These are phyloP conservation scores for Leishmania arabica DNA, from an alignment of 208 protist genomes.

Conservation along the genomic window DNA sequence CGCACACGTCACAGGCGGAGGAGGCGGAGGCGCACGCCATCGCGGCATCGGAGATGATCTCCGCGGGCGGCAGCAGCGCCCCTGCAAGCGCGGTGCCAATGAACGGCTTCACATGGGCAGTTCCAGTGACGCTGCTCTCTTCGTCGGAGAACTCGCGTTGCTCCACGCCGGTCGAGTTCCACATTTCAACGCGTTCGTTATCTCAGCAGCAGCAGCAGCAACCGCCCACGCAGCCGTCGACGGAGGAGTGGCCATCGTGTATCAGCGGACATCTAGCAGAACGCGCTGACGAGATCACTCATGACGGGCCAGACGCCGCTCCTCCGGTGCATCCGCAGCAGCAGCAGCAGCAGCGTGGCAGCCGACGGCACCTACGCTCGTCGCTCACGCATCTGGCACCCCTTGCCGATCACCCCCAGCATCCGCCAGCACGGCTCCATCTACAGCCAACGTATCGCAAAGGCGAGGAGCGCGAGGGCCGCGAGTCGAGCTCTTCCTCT, in stretches of 20 bases:
- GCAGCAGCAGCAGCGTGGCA: not conserved
- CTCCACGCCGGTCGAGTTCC: not conserved
- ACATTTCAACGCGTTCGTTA: not conserved
- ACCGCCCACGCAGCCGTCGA: not conserved
- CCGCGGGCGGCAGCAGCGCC: not conserved
- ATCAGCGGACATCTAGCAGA: not conserved
- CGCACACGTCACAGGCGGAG: slow-evolving; percentile 10
- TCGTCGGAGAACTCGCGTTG: not conserved
- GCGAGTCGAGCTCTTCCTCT: not conserved
- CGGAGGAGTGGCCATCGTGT: not conserved
- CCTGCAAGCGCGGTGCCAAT: not conserved
- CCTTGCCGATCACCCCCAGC: not conserved
- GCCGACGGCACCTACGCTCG: not conserved
- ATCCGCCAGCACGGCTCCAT: not conserved
- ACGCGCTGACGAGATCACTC: not conserved
- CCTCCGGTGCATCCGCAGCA: not conserved
- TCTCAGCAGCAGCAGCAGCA: not conserved
- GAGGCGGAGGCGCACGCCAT: not conserved
- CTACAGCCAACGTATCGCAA: not conserved
- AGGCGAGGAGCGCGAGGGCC: not conserved
- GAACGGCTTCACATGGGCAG: not conserved
- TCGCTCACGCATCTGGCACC: not conserved
- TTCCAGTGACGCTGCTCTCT: not conserved
- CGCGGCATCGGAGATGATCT: not conserved
- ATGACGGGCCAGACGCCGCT: not conserved